Percentiles rank a stretch among this genome's conserved stretches.
phyloP scores from a whole-genome alignment of 2,329 filamentous ascomycete genomes.

The Claviceps pazoutovae region DNA sequence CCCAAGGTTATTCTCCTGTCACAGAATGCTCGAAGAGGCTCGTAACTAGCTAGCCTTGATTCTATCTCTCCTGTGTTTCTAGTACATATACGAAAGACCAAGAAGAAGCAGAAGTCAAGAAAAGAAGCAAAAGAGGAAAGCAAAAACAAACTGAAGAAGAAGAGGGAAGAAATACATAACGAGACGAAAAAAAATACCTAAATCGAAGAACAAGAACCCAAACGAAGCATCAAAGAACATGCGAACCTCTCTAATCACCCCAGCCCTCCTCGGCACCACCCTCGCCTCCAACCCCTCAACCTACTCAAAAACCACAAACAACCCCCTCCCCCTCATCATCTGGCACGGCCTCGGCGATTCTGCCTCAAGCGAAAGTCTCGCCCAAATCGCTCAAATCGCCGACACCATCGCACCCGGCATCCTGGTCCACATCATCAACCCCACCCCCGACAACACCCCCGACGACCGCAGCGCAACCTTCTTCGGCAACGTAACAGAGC shows the following conservation, averaged over 20 bases:
- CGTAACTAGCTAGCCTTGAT: neutral
- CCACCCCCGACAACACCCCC: conserved; percentile 26
- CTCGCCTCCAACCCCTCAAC: conserved; percentile 18
- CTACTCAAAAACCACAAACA: conserved; percentile 32
- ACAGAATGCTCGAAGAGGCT: neutral
- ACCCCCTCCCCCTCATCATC: conserved; percentile 78
- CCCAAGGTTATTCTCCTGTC: neutral
- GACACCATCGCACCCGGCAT: conserved; percentile 64
- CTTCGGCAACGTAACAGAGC: conserved; percentile 74
- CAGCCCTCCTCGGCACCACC: conserved; percentile 6
- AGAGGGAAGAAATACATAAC: neutral
- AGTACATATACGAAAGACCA: no score
- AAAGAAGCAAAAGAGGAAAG: no score
- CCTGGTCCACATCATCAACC: conserved; percentile 22
- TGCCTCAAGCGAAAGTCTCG: conserved; percentile 66
- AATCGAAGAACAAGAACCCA: neutral
- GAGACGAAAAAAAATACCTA: neutral
- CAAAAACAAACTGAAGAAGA: neutral
- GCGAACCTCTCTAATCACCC: conserved; percentile 11
- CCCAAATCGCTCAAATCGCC: conserved; percentile 59
- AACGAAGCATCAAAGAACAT: conserved; percentile 3
- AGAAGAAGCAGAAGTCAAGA: no score
- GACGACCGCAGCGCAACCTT: conserved; percentile 75
- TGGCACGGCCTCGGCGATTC: conserved; percentile 79
- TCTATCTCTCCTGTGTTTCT: no score